Evolutionary conservation across 345 rosid species (phyloP).

Genomic region (Citrus cavaleriei): DNA sequence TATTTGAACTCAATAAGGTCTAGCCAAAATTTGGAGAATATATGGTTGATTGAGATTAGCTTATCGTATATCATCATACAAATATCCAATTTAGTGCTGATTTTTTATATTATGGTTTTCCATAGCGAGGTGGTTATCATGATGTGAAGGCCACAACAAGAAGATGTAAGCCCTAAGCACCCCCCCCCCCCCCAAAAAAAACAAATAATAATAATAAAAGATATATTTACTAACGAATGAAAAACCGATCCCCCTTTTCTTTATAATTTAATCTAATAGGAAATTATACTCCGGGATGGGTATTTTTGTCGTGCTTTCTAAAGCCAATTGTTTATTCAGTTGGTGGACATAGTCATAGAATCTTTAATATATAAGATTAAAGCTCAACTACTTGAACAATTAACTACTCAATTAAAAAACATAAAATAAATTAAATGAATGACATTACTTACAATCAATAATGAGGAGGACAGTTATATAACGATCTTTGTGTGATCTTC

Average conservation of each 20-base stretch:
- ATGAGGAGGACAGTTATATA: too few species aligned
- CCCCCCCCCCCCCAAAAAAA: too few species aligned
- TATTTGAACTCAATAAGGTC: not conserved
- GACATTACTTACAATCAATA: too few species aligned
- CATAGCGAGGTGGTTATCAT: slow-evolving; percentile 9
- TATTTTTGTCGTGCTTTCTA: not conserved
- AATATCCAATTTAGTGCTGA: not conserved
- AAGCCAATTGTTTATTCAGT: not conserved
- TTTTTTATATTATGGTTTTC: not conserved
- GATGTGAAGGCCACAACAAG: slow-evolving; percentile 6
- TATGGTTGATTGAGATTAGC: slow-evolving; percentile 15
- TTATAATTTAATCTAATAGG: not conserved
- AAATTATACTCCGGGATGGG: not conserved
- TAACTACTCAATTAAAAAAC: too few species aligned
- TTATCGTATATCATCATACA: slow-evolving; percentile 10
- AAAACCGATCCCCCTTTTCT: not conserved
- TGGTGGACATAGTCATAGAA: not conserved
- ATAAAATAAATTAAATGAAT: too few species aligned
- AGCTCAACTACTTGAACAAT: not conserved
- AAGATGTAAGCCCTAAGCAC: not conserved
- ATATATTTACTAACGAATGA: too few species aligned
- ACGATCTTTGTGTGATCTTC: too few species aligned
- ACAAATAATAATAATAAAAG: too few species aligned
- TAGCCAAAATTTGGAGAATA: not conserved
- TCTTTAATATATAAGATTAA: not conserved